These are phyloP conservation scores for Phytophthora niederhauseri DNA, from an alignment of 352 stramenopile genomes.

Conservation along the genomic window DNA sequence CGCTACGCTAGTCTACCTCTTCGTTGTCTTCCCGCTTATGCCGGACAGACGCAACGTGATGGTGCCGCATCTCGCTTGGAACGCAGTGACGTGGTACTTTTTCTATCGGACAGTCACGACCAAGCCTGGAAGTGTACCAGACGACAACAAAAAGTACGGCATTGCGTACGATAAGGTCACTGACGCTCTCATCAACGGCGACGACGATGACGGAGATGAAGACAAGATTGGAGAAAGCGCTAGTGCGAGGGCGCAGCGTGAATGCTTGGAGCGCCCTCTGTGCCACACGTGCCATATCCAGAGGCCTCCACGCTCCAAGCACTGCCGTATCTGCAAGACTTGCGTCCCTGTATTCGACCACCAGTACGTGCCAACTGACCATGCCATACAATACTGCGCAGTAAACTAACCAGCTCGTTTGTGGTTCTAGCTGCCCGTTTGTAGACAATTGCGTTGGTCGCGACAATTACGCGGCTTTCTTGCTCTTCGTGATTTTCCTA, in stretches of 20 bases:
- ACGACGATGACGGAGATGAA: conserved; percentile 26
- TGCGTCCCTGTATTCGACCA: conserved; percentile 98
- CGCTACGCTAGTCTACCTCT: conserved; percentile 50
- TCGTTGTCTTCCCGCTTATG: conserved; percentile 60
- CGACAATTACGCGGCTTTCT: conserved; percentile 95
- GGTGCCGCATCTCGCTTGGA: conserved; percentile 68
- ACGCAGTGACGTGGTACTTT: conserved; percentile 61
- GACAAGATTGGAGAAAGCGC: conserved; percentile 23
- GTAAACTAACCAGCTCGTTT: conserved; percentile 20
- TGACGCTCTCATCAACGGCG: conserved; percentile 41
- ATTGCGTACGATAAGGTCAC: conserved; percentile 69
- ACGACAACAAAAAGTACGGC: conserved; percentile 39
- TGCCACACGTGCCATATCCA: conserved; percentile 88
- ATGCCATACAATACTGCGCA: not conserved
- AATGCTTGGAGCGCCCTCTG: conserved; percentile 67
- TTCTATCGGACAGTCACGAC: conserved; percentile 71
- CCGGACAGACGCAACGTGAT: conserved; percentile 60
- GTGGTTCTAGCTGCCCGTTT: conserved; percentile 90
- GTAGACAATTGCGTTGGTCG: conserved; percentile 99
- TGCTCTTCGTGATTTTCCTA: conserved; percentile 64
- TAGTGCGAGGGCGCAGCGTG: conserved; percentile 23
- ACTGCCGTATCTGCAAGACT: conserved; percentile 92
- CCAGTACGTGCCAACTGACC: conserved; percentile 75
- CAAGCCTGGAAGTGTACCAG: conserved; percentile 53
- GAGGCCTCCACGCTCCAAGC: conserved; percentile 76